These are phyloP conservation scores for Xerocomus amazonicus DNA, from an alignment of 1,284 basidiomycete genomes.

Conservation along the genomic window DNA sequence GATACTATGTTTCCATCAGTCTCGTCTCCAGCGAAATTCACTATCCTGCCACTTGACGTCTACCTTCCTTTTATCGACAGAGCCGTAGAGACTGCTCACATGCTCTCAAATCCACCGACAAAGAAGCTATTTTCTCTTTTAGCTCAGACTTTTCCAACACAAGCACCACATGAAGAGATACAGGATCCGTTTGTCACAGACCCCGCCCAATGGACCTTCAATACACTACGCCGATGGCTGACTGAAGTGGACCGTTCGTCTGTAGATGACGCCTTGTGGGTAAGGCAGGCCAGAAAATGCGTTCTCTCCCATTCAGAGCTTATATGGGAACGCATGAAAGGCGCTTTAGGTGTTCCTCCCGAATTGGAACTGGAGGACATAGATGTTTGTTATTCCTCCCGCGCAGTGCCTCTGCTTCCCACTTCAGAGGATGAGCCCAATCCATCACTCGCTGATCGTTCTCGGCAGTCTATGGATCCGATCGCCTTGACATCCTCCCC, in stretches of 20 bases:
- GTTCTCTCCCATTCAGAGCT: conserved; percentile 68
- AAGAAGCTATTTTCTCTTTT: conserved; percentile 66
- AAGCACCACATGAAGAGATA: conserved; percentile 20
- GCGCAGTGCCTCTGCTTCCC: background rate
- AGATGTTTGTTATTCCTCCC: background rate
- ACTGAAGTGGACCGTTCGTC: conserved; percentile 55
- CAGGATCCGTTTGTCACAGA: conserved; percentile 24
- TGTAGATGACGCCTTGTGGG: conserved; percentile 61
- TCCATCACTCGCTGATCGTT: background rate
- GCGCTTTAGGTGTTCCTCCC: conserved; percentile 71
- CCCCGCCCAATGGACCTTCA: conserved; percentile 25
- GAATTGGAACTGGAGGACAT: conserved; percentile 58
- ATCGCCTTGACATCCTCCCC: conserved; percentile 7
- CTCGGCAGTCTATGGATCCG: background rate
- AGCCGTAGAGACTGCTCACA: conserved; percentile 56
- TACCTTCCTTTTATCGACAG: conserved; percentile 76
- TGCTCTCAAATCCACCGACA: conserved; percentile 61
- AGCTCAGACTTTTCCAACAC: conserved; percentile 57
- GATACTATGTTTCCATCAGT: conserved; percentile 2
- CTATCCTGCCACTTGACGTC: conserved; percentile 63
- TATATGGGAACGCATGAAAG: conserved; percentile 80
- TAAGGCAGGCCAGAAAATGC: conserved; percentile 59
- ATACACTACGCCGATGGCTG: conserved; percentile 47
- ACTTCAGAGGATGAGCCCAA: background rate
- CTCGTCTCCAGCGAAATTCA: conserved; percentile 54